Conservation (phyloP, 768 basidiomycete genomes). For the Hysterangium stoloniferum region DNA sequence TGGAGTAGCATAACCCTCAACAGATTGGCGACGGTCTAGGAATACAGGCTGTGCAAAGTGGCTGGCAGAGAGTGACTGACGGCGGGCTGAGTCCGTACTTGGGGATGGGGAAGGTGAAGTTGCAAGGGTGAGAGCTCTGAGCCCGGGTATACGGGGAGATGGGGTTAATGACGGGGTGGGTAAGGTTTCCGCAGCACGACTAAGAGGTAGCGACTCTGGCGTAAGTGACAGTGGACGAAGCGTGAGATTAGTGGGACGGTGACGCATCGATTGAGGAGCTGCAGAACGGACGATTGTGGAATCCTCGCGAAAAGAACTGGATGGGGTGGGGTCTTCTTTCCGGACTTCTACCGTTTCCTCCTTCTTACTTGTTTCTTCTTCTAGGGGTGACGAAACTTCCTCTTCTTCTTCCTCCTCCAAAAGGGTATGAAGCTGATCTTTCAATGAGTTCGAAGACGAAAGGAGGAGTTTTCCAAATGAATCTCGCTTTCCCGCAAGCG, state of each 20-base stretch:
- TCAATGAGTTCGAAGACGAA: slow-evolving; percentile 49
- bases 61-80: slow-evolving; percentile 21
- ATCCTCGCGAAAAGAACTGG: background rate
- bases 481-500: slow-evolving; percentile 62
- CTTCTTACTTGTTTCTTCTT: slow-evolving; percentile 23
- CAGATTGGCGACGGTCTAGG: slow-evolving; percentile 14
- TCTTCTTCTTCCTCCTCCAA: slow-evolving; percentile 87
- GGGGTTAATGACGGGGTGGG: slow-evolving; percentile 46
- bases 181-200: slow-evolving; percentile 18
- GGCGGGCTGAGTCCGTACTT: slow-evolving; percentile 1
- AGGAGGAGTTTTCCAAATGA: slow-evolving; percentile 64
- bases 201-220: slow-evolving; percentile 35
- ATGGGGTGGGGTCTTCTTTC: slow-evolving; percentile 44
- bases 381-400: too few relatives aligned
- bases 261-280: slow-evolving; percentile 30
- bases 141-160: slow-evolving; percentile 34
- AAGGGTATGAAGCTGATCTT: slow-evolving; percentile 72
- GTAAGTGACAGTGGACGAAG: slow-evolving; percentile 69
- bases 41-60: slow-evolving; percentile 23
- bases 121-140: slow-evolving; percentile 46
- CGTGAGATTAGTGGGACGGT: slow-evolving; percentile 52
- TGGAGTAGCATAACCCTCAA: slow-evolving; percentile 23
- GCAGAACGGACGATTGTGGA: background rate
- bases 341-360: background rate
- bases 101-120: slow-evolving; percentile 15